Base-by-base conservation (phyloP, 1,284 basidiomycete species). In the Psilocybe mexicana region DNA sequence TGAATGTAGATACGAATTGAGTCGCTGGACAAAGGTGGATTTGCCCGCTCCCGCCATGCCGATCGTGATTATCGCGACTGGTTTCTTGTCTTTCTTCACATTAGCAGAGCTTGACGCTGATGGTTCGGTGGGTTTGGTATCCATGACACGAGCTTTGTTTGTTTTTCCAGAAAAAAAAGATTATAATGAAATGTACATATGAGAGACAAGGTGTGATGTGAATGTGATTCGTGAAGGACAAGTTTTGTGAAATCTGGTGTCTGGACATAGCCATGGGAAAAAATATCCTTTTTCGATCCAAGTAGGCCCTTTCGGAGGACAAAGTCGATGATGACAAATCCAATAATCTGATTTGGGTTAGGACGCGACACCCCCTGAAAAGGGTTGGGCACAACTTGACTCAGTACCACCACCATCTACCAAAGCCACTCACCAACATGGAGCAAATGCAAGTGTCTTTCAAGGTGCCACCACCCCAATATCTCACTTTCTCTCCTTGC, bases 31-130 rank as follows among this genome's bases (percentile, higher is more conserved):
- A 71, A 99, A 93, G 1, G 97, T 98, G 2, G 96, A 97, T 78
- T 99, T 98, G 63, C 97, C 94, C 7, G 92, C 93, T 6, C 93
- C 93, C 0, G 93, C 93, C 93, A 96, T 96, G 18, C 96, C 96
- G 61, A 96, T 95, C 44, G 92, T 89, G 61, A 96, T 86, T 55
- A 96, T 92, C 3, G 90, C 86, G 8, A 87, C 82, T 0, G 94
- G 92, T 67, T 92, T 87, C 63, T 74, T 73, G 52, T 70, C 57
- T 64, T 49, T 55, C 14, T 30, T 42, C 6, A 47, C 18, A 18
- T 18, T 18, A 18, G 52, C 12, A 11, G 61, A 62, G 7, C 54
- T 59, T 28, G 56, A 52, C 1, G 56, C 59, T 35, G 56, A 52
- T 1, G 61, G 43, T 44, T 46, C 54, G 36, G 55, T 35, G 36